Conservation (phyloP, 169 alveolate genomes). For the Plasmodium gallinaceum region DNA sequence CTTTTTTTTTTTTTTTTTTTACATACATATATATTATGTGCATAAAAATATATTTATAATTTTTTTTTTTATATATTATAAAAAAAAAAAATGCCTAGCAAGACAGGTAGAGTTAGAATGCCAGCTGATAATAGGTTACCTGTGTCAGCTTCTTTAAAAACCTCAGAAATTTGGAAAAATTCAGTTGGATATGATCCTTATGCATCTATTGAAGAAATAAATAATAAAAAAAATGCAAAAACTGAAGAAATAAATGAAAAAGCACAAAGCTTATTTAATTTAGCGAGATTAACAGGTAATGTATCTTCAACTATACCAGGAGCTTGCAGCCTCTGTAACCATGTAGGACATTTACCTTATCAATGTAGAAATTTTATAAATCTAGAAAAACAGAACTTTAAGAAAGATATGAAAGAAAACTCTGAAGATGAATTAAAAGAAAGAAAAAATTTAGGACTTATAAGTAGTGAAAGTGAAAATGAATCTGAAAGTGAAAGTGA, state of each 20-base stretch:
- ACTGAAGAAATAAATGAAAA: constrained; percentile 60
- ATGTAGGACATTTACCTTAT: constrained; percentile 72
- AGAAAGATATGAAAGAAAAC: constrained; percentile 43
- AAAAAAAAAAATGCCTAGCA: constrained; percentile 76
- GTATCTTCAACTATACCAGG: constrained; percentile 69
- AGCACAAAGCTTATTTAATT: constrained; percentile 51
- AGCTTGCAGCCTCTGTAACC: constrained; percentile 67
- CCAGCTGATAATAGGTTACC: constrained; percentile 76
- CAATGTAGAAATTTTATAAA: constrained; percentile 69
- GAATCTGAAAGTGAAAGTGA: constrained; percentile 1
- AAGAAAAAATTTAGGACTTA: constrained; percentile 53
- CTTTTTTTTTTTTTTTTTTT: neutral
- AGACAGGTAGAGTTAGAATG: constrained; percentile 72
- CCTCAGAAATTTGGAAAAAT: constrained; percentile 76
- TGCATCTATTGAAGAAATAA: constrained; percentile 73
- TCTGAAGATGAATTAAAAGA: constrained; percentile 70
- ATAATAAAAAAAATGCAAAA: constrained; percentile 33
- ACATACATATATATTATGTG: neutral
- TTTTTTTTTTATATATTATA: neutral
- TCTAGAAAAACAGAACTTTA: constrained; percentile 17
- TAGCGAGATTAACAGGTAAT: constrained; percentile 48
- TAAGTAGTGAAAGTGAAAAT: constrained; percentile 17
- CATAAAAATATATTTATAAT: neutral
- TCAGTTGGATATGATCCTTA: constrained; percentile 78
- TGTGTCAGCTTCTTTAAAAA: constrained; percentile 75